These are phyloP conservation scores for Eucalyptus curtisii DNA, from an alignment of 345 rosid species.

Conservation along the genomic window DNA sequence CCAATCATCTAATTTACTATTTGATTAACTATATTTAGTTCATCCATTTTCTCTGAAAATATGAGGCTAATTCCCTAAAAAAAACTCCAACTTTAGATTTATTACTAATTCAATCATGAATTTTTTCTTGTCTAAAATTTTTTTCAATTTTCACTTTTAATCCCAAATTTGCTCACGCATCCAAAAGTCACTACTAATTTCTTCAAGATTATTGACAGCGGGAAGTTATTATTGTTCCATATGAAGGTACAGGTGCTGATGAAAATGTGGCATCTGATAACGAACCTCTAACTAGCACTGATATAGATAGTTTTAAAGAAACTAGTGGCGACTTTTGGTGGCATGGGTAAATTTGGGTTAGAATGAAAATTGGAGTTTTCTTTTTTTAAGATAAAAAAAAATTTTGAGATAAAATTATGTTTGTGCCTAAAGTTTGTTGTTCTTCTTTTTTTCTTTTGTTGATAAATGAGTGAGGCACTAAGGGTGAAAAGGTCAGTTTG, in stretches of 20 bases:
- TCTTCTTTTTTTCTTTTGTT: not conserved
- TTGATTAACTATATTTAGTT: not conserved
- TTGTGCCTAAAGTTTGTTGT: not conserved
- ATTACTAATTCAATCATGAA: not conserved
- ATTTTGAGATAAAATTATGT: not conserved
- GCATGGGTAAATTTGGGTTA: not conserved
- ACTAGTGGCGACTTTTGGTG: too few species aligned
- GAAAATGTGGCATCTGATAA: too few species aligned
- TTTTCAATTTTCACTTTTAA: not conserved
- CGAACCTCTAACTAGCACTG: not conserved
- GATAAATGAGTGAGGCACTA: not conserved
- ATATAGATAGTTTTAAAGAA: too few species aligned
- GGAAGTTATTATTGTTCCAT: not conserved
- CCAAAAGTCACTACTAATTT: not conserved
- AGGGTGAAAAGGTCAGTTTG: not conserved
- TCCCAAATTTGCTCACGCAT: not conserved
- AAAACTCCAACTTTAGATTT: not conserved
- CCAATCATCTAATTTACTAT: not conserved
- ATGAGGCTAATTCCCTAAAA: not conserved
- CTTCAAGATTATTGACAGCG: not conserved
- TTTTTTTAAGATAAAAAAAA: not conserved
- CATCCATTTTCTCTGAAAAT: not conserved
- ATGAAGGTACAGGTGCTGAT: fast-evolving
- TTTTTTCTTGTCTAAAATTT: not conserved
- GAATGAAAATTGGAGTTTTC: not conserved